These are phyloP conservation scores for Lachancea meyersii DNA, from an alignment of 805 yeast species.

Conservation along the genomic window DNA sequence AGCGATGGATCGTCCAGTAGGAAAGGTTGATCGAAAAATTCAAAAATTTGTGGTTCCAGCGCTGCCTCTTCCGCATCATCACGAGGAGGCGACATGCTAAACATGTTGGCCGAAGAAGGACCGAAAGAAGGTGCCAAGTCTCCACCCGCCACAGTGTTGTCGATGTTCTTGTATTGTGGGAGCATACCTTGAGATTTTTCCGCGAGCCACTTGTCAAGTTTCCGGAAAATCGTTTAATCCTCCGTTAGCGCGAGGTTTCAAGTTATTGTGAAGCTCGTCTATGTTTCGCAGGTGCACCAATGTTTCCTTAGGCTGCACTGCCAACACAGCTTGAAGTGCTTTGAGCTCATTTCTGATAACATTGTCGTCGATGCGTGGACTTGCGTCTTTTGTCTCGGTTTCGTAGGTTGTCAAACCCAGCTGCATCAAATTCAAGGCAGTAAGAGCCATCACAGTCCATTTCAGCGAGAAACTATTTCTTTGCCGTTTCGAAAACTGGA, in stretches of 20 bases:
- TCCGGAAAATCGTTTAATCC: neutral
- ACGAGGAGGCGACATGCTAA: neutral
- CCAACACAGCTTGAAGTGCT: neutral
- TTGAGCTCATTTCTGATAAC: neutral
- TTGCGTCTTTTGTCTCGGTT: neutral
- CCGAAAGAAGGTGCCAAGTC: neutral
- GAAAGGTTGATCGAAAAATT: neutral
- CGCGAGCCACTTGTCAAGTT: neutral
- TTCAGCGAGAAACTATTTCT: slow-evolving; percentile 3
- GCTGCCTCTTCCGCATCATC: neutral
- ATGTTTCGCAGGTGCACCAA: neutral
- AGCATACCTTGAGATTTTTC: neutral
- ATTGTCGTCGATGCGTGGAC: neutral
- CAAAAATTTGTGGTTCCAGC: neutral
- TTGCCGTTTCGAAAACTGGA: neutral
- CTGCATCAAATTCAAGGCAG: slow-evolving; percentile 1
- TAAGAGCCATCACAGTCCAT: slow-evolving; percentile 4
- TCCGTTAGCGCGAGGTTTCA: neutral
- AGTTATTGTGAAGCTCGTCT: slow-evolving; percentile 1
- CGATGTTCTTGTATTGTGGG: neutral
- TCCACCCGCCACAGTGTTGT: neutral
- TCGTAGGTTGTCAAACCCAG: slow-evolving; percentile 1
- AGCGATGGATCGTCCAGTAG: slow-evolving; percentile 1
- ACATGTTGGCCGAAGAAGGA: neutral
- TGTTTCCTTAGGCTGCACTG: neutral